Percentiles rank a stretch among this genome's conserved stretches.
Conservation (phyloP, 2,329 filamentous ascomycete species). For the Sporothrix pseudoabietina region DNA sequence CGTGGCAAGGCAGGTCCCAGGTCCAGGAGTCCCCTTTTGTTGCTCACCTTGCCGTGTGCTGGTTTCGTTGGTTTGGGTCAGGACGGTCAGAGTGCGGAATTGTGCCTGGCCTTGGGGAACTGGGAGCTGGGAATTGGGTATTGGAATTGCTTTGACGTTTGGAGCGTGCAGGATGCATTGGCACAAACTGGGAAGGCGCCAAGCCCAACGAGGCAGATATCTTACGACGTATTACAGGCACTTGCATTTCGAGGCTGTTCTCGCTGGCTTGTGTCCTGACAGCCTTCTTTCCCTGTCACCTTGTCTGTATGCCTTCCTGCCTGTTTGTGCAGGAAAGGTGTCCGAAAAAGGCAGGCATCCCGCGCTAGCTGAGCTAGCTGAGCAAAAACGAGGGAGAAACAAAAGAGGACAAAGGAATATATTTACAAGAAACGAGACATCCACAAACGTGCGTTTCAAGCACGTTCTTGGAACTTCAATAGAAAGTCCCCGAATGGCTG, state of each 20-base stretch:
- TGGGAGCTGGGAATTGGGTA: background rate
- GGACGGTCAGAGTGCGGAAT: background rate
- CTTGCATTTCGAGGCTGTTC: constrained; percentile 2
- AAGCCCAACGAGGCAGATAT: constrained; percentile 22
- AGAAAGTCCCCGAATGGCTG: constrained; percentile 4
- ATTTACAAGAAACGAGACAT: background rate
- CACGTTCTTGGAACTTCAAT: background rate
- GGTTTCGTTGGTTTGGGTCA: background rate
- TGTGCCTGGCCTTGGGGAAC: background rate
- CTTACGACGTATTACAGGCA: background rate
- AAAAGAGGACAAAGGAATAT: background rate
- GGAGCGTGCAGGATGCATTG: background rate
- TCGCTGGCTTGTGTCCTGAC: background rate
- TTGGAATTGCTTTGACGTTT: background rate
- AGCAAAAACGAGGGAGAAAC: constrained; percentile 23
- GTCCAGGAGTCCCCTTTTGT: background rate
- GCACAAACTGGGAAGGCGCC: background rate
- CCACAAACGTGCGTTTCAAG: background rate
- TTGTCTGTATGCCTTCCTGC: background rate
- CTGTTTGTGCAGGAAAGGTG: background rate
- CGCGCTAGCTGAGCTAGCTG: constrained; percentile 4
- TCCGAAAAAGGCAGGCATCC: constrained; percentile 19
- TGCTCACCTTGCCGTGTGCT: background rate
- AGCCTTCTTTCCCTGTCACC: background rate
- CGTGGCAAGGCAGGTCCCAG: background rate